Base-by-base conservation (phyloP, 495 filamentous ascomycete genomes). In the Penicillium psychrofluorescens region DNA sequence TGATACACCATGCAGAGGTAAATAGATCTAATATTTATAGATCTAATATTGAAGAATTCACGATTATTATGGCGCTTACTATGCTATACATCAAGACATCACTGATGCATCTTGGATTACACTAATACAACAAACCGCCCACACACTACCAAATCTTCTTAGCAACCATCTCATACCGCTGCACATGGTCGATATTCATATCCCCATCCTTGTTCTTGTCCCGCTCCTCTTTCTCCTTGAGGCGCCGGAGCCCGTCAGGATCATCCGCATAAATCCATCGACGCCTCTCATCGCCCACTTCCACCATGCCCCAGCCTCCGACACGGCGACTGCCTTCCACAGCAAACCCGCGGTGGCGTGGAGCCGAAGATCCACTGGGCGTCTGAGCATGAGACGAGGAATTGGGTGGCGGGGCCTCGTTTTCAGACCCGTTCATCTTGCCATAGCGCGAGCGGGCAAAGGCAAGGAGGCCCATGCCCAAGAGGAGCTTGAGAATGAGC, bases 231-330 rank as follows among this genome's bases (percentile, higher is more conserved):
- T 78, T 80, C 50, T 90, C 86, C 53, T 81, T 79, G 48, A 85
- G 60, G 47, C 75, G 75, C 47, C 72, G 72, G 47, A 86, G 55
- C 1, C 79, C 86, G 29, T 88, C 85, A 0, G 77, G 71, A 63
- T 95, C 89, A 62, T 92, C 90, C 7, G 76, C 80, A 66, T 94
- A 96, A 45, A 97, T 89, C 83, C 81, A 84, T 44, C 81, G 73
- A 50, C 86, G 74, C 56, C 92, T 83, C 9, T 95, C 89, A 14
- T 95, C 92, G 38, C 85, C 86, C 0, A 96, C 79, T 49, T 96
- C 94, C 2, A 92, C 81, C 27, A 86, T 75, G 0, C 88, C 89
- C 75, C 83, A 91, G 1, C 84, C 84, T 1, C 91, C 90, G 35
- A 87, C 68, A 5, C 89, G 75, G 53, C 79, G 83, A 11, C 81